These are phyloP conservation scores for Suillus weaverae DNA, from an alignment of 768 basidiomycete species.

Conservation along the genomic window DNA sequence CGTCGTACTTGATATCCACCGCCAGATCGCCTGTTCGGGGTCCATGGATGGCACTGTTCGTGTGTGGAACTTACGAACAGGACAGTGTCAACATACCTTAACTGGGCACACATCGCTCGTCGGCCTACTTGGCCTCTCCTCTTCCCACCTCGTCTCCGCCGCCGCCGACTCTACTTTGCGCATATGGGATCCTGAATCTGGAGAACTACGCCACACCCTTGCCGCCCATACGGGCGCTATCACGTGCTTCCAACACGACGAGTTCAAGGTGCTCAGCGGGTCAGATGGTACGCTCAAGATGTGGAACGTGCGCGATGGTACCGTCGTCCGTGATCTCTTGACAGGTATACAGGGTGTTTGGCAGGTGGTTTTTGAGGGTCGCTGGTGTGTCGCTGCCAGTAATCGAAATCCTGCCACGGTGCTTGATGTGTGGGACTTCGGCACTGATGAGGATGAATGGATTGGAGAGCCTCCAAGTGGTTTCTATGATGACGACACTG, in stretches of 20 bases:
- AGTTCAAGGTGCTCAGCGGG: slow-evolving; percentile 94
- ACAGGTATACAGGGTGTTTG: slow-evolving; percentile 94
- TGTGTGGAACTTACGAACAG: slow-evolving; percentile 87
- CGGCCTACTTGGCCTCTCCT: slow-evolving; percentile 86
- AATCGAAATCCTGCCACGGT: slow-evolving; percentile 77
- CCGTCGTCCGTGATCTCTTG: slow-evolving; percentile 82
- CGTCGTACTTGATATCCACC: slow-evolving; percentile 83
- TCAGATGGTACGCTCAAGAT: slow-evolving; percentile 96
- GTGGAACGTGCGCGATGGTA: slow-evolving; percentile 93
- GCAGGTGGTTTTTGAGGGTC: slow-evolving; percentile 95
- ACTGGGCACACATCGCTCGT: slow-evolving; percentile 95
- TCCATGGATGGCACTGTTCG: slow-evolving; percentile 98
- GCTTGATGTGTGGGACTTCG: slow-evolving; percentile 91
- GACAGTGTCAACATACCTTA: slow-evolving; percentile 76
- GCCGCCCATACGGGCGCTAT: slow-evolving; percentile 96
- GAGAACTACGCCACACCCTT: slow-evolving; percentile 77
- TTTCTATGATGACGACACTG: slow-evolving; percentile 68
- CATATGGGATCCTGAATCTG: slow-evolving; percentile 89
- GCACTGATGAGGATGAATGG: slow-evolving; percentile 73
- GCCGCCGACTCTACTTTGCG: slow-evolving; percentile 95
- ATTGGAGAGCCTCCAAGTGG: slow-evolving; percentile 75
- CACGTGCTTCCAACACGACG: slow-evolving; percentile 98
- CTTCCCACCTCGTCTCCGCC: slow-evolving; percentile 90
- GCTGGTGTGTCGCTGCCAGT: slow-evolving; percentile 94
- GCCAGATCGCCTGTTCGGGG: slow-evolving; percentile 92